These are phyloP conservation scores for Ocimum tenuiflorum DNA, from an alignment of 257 asterid genomes.

Conservation along the genomic window DNA sequence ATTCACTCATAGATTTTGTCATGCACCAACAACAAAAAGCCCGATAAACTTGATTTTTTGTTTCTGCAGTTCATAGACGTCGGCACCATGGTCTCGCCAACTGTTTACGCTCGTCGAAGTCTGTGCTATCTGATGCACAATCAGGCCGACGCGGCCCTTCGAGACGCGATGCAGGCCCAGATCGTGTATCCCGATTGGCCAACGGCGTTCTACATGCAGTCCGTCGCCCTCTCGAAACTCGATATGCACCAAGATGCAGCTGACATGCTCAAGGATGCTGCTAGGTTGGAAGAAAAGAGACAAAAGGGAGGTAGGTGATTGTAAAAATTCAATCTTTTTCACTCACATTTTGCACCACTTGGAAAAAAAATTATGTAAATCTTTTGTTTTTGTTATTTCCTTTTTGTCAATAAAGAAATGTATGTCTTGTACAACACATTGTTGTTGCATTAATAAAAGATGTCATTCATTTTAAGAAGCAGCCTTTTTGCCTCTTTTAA, in stretches of 20 bases:
- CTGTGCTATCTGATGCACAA: conserved; percentile 78
- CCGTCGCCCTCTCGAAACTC: conserved; percentile 76
- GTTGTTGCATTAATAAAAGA: conserved; percentile 20
- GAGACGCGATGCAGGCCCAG: conserved; percentile 94
- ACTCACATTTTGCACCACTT: neutral
- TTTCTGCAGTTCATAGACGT: conserved; percentile 62
- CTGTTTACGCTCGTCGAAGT: conserved; percentile 81
- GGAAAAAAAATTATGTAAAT: too few species aligned
- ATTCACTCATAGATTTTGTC: too few species aligned
- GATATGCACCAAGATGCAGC: conserved; percentile 92
- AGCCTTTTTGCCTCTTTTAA: neutral
- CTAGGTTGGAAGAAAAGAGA: conserved; percentile 60
- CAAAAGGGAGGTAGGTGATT: conserved; percentile 40
- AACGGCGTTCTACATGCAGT: conserved; percentile 87
- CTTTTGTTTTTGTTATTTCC: too few species aligned
- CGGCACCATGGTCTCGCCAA: conserved; percentile 87
- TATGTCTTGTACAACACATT: conserved; percentile 20
- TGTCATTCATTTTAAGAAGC: neutral
- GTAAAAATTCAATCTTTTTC: neutral
- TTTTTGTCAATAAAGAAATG: conserved; percentile 9
- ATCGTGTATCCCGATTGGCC: conserved; percentile 78
- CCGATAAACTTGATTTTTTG: neutral
- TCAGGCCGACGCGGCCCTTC: conserved; percentile 75
- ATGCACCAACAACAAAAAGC: neutral
- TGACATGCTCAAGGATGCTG: conserved; percentile 82